Evolutionary conservation across 306 rosid genomes (phyloP), one percentile per base, ranked within the genome.

Genomic region (Vigna reflexopilosa): DNA sequence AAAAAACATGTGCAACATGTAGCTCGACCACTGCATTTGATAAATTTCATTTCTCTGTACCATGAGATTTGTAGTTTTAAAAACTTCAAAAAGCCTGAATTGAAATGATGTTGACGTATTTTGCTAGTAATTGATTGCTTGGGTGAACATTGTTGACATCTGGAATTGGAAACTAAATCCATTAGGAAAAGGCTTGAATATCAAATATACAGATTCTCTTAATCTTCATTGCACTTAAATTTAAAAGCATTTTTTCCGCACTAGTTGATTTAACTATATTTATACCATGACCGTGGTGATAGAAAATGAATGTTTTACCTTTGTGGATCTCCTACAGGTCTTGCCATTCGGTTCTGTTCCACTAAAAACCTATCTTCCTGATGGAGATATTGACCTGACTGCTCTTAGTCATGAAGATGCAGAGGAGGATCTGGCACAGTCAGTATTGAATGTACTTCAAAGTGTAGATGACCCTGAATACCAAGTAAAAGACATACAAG

Each of bases 351-450:
- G 97, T 16, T 91, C 97, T 47, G 88, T 87, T 52, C 94, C 97
- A 4, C 83, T 91, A 17, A 91, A 86, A 77, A 81, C 94, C 67
- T 91, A 91, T 79, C 91, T 91, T 82, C 94, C 97, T 24, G 97
- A 91, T 59, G 97, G 97, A 56, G 97, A 91, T 81, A 79, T 91
- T 81, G 97, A 91, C 84, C 67, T 91, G 75, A 88, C 91, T 51
- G 83, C 78, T 78, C 82, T 89, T 73, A 75, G 88, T 79, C 84
- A 67, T 73, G 87, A 77, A 73, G 77, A 61, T 52, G 49, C 9
- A 45, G 89, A 80, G 55, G 93, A 88, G 69, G 88, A 86, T 32
- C 64, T 89, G 81, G 90, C 90, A 7, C 68, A 64, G 55, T 62
- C 73, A 10, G 77, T 91, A 16, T 85, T 86, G 77, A 47, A n/a